phyloP scores from a whole-genome alignment of 1,284 basidiomycete genomes.

The Mycosarcoma maydis region DNA sequence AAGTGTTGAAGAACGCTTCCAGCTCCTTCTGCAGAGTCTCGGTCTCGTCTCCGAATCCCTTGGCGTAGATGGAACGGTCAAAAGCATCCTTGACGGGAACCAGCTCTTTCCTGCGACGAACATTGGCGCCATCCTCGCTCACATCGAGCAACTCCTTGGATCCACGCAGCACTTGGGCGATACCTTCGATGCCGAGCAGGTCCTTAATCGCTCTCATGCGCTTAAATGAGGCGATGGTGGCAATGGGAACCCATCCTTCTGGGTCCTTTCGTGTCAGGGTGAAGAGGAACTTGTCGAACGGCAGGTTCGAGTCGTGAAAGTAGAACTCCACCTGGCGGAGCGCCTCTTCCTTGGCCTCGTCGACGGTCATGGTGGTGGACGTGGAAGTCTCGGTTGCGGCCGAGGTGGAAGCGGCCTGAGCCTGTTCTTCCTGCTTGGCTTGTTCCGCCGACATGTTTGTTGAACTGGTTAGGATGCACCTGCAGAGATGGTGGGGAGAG shows the following conservation, averaged over 20 bases:
- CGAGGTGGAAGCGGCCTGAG: conserved; percentile 20
- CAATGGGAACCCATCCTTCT: conserved; percentile 86
- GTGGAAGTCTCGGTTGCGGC: conserved; percentile 8
- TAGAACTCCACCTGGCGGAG: conserved; percentile 81
- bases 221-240: conserved; percentile 91
- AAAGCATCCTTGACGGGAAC: conserved; percentile 60
- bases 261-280: conserved; percentile 62
- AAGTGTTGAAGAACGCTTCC: conserved; percentile 83
- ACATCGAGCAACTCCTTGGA: conserved; percentile 74
- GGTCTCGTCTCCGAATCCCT: conserved; percentile 85
- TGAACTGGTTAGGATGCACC: conserved; percentile 4
- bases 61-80: conserved; percentile 70
- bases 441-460: conserved; percentile 38
- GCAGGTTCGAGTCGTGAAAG: conserved; percentile 86
- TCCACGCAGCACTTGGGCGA: conserved; percentile 52
- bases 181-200: conserved; percentile 49
- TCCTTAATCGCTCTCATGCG: conserved; percentile 78
- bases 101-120: conserved; percentile 75
- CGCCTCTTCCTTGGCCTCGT: conserved; percentile 54
- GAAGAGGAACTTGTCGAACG: conserved; percentile 97
- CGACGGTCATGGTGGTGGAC: conserved; percentile 36
- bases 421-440: conserved; percentile 24
- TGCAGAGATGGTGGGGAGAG: conserved; percentile 1
- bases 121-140: conserved; percentile 77
- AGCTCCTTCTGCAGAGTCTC: conserved; percentile 78